A percentile compares a stretch with the other conserved stretches of the same genome.
Conservation (phyloP, 768 basidiomycete genomes). For the Kwoniella sp. region DNA sequence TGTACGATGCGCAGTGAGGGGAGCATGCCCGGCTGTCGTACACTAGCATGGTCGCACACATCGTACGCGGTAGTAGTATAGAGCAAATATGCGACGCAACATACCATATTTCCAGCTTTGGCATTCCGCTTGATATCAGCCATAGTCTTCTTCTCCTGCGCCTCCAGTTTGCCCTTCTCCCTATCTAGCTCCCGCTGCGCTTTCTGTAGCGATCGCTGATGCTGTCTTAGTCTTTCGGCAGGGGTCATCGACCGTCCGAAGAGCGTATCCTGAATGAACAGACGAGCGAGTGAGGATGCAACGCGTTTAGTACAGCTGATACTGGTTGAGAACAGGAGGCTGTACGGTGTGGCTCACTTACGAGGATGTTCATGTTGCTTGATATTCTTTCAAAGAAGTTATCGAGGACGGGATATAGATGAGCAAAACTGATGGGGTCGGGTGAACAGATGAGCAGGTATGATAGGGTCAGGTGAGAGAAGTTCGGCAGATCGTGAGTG, state of each 20-base stretch:
- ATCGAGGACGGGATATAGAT: no score
- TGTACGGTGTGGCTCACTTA: conserved; percentile 33
- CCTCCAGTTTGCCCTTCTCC: conserved; percentile 89
- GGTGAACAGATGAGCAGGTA: no score
- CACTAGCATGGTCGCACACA: no score
- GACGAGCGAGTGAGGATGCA: no score
- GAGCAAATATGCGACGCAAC: no score
- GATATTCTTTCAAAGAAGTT: background rate
- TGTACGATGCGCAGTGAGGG: no score
- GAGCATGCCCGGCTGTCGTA: no score
- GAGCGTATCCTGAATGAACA: conserved; percentile 89
- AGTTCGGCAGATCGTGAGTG: no score
- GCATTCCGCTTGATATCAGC: conserved; percentile 95
- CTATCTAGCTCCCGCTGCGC: conserved; percentile 97
- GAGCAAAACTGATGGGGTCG: no score
- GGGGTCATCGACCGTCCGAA: conserved; percentile 94
- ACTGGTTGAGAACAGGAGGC: background rate
- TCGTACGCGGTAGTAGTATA: no score
- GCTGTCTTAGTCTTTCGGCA: conserved; percentile 92
- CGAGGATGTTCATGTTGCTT: conserved; percentile 57
- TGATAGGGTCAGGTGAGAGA: no score
- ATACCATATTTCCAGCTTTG: conserved; percentile 89
- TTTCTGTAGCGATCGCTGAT: conserved; percentile 92
- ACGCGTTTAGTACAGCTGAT: no score
- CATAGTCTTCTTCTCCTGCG: conserved; percentile 90